These are phyloP conservation scores for Nakaseomyces glabratus DNA, from an alignment of 1,139 yeast species.

Conservation along the genomic window DNA sequence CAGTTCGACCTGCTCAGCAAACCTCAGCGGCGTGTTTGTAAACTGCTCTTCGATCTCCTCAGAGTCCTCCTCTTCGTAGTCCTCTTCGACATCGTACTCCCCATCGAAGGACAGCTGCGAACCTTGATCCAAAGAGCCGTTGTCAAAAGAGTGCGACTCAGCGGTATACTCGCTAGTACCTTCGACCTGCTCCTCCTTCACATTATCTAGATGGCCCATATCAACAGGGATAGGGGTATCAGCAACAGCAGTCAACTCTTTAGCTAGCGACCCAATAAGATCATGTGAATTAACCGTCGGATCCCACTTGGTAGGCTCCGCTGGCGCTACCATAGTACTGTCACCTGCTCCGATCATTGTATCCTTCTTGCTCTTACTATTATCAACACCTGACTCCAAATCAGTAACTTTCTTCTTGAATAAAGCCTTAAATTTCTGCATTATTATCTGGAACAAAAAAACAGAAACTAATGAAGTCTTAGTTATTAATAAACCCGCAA, in stretches of 20 bases:
- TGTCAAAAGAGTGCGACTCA: no score
- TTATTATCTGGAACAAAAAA: no score
- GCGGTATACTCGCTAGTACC: no score
- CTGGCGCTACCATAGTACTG: no score
- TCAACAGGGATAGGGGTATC: conserved; percentile 1
- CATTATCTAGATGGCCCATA: not conserved
- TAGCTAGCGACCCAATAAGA: conserved; percentile 6
- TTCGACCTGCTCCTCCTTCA: not conserved
- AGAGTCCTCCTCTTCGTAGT: conserved; percentile 3
- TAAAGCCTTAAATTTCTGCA: conserved; percentile 33
- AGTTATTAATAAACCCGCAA: no score
- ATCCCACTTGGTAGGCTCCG: not conserved
- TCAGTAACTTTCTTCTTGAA: no score
- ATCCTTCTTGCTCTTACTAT: no score
- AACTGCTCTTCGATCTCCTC: conserved; percentile 1
- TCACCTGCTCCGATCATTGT: no score
- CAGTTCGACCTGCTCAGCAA: conserved; percentile 25
- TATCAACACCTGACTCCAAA: no score
- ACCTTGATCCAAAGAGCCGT: no score
- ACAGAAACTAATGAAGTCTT: not conserved
- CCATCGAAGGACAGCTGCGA: no score
- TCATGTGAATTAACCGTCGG: not conserved
- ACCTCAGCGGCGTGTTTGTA: conserved; percentile 7
- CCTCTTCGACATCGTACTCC: conserved; percentile 5
- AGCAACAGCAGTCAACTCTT: conserved; percentile 6